These are phyloP conservation scores for Wickerhamomyces mucosus DNA, from an alignment of 805 yeast genomes.

Conservation along the genomic window DNA sequence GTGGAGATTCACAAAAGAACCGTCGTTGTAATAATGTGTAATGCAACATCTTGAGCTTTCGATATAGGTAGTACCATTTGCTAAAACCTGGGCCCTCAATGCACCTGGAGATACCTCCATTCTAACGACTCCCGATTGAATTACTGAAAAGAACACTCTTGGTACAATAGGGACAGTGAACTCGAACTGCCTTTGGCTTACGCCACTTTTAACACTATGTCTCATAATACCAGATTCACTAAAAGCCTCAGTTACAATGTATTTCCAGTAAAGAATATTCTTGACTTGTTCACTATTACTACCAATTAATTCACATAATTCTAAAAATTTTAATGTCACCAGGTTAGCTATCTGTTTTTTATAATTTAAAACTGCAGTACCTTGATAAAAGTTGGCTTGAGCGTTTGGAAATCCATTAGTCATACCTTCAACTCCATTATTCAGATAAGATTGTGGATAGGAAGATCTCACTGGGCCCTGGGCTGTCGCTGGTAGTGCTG, in stretches of 20 bases:
- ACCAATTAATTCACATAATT: conserved; percentile 37
- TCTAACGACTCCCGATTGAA: conserved; percentile 40
- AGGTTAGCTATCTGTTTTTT: conserved; percentile 36
- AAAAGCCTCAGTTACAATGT: conserved; percentile 40
- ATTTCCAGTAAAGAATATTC: conserved; percentile 41
- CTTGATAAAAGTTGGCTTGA: not conserved
- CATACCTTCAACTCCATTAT: not conserved
- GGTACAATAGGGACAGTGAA: conserved; percentile 60
- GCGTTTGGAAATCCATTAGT: not conserved
- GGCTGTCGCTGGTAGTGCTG: conserved; percentile 6
- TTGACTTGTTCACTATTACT: conserved; percentile 32
- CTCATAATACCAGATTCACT: conserved; percentile 40
- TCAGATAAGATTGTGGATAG: not conserved
- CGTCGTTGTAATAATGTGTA: conserved; percentile 53
- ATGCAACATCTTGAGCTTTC: conserved; percentile 42
- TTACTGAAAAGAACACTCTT: conserved; percentile 42
- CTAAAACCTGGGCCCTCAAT: conserved; percentile 41
- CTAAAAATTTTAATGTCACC: conserved; percentile 41
- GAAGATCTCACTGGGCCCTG: not conserved
- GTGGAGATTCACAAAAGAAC: conserved; percentile 52
- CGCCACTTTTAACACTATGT: conserved; percentile 34
- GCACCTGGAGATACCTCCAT: conserved; percentile 42
- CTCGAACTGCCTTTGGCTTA: conserved; percentile 49
- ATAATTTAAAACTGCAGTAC: conserved; percentile 12
- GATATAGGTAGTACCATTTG: conserved; percentile 43